These are phyloP conservation scores for Narthecium ossifragum DNA, from an alignment of 106 monocot species.

Conservation along the genomic window DNA sequence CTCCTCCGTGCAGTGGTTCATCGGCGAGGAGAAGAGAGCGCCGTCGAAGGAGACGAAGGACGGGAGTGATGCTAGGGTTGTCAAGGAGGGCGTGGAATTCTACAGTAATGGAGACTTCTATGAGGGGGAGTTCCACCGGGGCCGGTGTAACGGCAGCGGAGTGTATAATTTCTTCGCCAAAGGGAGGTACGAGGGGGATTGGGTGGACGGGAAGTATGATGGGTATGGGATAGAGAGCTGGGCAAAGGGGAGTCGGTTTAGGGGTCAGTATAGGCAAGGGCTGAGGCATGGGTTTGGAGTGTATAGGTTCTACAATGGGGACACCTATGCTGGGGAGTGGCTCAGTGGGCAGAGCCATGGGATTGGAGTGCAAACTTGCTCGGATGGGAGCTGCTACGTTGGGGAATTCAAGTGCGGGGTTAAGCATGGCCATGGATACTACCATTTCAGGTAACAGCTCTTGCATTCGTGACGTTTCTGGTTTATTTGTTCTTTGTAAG, in stretches of 20 bases:
- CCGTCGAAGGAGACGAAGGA: slow-evolving; percentile 12
- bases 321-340: slow-evolving; percentile 57
- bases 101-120: slow-evolving; percentile 51
- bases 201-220: slow-evolving; percentile 52
- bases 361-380: slow-evolving; percentile 37
- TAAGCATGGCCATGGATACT: slow-evolving; percentile 51
- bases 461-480: neutral
- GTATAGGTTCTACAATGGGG: slow-evolving; percentile 49
- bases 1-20: slow-evolving; percentile 55
- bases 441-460: slow-evolving; percentile 42
- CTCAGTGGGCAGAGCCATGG: slow-evolving; percentile 50
- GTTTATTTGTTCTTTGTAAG: neutral
- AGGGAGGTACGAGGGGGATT: slow-evolving; percentile 60
- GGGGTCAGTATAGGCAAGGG: slow-evolving; percentile 35
- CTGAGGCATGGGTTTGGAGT: slow-evolving; percentile 44
- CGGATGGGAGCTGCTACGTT: slow-evolving; percentile 43
- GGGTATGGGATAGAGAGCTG: slow-evolving; percentile 60
- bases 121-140: slow-evolving; percentile 43
- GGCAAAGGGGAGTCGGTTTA: slow-evolving; percentile 44
- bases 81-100: slow-evolving; percentile 39
- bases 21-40: slow-evolving; percentile 35
- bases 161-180: slow-evolving; percentile 26
- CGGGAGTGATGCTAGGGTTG: slow-evolving; percentile 5
- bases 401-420: slow-evolving; percentile 52
- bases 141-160: slow-evolving; percentile 41